A percentile compares a stretch with the other conserved stretches of the same genome.
Evolutionary conservation across 2,329 filamentous ascomycete species (phyloP).

Genomic region (Scytalidium sp.): DNA sequence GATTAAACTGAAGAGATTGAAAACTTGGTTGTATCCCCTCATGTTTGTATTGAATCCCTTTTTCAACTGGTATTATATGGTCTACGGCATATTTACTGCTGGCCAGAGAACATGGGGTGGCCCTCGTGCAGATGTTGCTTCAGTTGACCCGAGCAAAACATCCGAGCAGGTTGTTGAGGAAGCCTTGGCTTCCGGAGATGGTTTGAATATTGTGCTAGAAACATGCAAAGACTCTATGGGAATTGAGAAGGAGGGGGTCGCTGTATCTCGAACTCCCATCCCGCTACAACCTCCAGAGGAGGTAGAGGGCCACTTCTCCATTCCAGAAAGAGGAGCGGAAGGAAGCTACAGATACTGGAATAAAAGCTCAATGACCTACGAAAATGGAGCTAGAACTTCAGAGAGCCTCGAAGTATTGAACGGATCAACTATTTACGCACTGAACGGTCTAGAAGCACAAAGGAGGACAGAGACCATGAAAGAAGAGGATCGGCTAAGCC

Average conservation of each 20-base stretch:
- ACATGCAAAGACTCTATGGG: slow-evolving; percentile 67
- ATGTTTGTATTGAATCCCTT: slow-evolving; percentile 97
- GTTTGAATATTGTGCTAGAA: slow-evolving; percentile 85
- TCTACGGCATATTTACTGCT: slow-evolving; percentile 93
- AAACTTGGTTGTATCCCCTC: slow-evolving; percentile 90
- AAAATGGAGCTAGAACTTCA: neutral
- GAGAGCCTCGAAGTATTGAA: too few relatives aligned
- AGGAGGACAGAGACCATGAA: slow-evolving; percentile 51
- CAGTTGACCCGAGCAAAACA: slow-evolving; percentile 72
- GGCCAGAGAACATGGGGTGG: slow-evolving; percentile 95
- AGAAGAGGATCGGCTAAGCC: slow-evolving; percentile 72
- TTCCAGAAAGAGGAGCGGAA: slow-evolving; percentile 62
- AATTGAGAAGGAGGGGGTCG: slow-evolving; percentile 43
- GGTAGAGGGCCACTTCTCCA: slow-evolving; percentile 76
- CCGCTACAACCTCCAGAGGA: slow-evolving; percentile 69
- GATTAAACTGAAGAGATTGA: slow-evolving; percentile 79
- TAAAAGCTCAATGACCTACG: slow-evolving; percentile 60
- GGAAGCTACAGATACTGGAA: slow-evolving; percentile 70
- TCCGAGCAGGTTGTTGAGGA: slow-evolving; percentile 81
- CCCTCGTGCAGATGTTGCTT: slow-evolving; percentile 82
- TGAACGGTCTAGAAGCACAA: too few relatives aligned
- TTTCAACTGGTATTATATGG: slow-evolving; percentile 98
- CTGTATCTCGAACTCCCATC: slow-evolving; percentile 44
- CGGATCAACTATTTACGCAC: too few relatives aligned
- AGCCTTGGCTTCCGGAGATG: slow-evolving; percentile 76